Conservation (phyloP, 2,329 filamentous ascomycete genomes). For the Hawksworthiomyces lignivorus region DNA sequence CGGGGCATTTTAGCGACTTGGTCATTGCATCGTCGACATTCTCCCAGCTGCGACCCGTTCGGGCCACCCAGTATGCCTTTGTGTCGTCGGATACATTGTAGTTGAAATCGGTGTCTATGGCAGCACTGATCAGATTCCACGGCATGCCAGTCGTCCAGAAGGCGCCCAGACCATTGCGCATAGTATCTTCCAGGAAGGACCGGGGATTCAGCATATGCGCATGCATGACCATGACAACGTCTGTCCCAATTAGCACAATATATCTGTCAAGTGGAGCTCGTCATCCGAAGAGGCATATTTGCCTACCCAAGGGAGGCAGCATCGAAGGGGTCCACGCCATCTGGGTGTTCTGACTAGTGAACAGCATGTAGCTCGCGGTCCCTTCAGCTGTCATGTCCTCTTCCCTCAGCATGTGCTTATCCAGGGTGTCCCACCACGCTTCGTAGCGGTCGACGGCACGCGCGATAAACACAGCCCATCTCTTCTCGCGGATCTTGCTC, state of each 20-base stretch:
- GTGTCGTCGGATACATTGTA: constrained; percentile 42
- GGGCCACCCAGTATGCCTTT: constrained; percentile 36
- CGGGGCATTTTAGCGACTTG: constrained; percentile 48
- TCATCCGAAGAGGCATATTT: too few relatives aligned
- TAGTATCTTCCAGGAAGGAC: constrained; percentile 65
- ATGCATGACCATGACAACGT: constrained; percentile 76
- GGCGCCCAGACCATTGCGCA: constrained; percentile 46
- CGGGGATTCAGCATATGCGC: constrained; percentile 71
- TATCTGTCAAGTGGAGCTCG: too few relatives aligned
- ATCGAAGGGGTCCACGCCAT: constrained; percentile 1
- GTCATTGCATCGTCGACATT: constrained; percentile 42
- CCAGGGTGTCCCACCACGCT: constrained; percentile 50
- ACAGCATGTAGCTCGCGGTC: constrained; percentile 23
- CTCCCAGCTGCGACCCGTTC: constrained; percentile 50
- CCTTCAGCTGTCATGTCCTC: constrained; percentile 24
- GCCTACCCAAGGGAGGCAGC: constrained; percentile 14
- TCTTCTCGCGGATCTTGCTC: constrained; percentile 57
- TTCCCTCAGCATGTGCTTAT: constrained; percentile 24
- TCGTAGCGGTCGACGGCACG: constrained; percentile 62
- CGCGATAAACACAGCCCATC: constrained; percentile 64
- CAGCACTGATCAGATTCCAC: constrained; percentile 51
- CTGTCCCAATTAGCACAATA: too few relatives aligned
- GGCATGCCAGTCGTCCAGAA: constrained; percentile 59
- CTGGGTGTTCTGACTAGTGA: constrained; percentile 19
- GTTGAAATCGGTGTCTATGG: constrained; percentile 51